Percentiles rank a stretch among this genome's conserved stretches.
Evolutionary conservation across 352 stramenopile species (phyloP).

Genomic region (Pythium sp.): DNA sequence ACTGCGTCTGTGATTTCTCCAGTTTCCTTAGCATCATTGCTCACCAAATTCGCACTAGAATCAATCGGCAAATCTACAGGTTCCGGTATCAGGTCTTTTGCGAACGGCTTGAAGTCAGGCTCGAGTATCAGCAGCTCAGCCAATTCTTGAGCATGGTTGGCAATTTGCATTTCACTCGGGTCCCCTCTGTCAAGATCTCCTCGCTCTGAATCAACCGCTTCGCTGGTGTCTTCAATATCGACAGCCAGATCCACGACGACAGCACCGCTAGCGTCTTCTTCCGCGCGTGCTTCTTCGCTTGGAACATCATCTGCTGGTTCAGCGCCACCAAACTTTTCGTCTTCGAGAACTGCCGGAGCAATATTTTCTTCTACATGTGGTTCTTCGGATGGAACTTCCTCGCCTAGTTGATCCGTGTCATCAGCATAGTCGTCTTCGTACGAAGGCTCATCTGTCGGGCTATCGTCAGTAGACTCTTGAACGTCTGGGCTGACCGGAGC

Average conservation of each 20-base stretch:
- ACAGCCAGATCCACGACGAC: neutral
- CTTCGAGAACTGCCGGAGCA: neutral
- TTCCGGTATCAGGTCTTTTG: no score
- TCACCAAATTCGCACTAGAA: no score
- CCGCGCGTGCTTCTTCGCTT: neutral
- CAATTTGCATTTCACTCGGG: no score
- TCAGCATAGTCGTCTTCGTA: conserved; percentile 8
- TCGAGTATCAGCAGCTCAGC: no score
- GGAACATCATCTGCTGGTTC: neutral
- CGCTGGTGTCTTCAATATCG: neutral
- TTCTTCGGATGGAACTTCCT: neutral
- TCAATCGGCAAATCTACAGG: no score
- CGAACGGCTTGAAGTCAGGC: no score
- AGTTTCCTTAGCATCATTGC: no score
- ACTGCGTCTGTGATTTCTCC: no score
- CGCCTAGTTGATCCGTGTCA: neutral
- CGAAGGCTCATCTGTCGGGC: neutral
- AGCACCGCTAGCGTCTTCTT: neutral
- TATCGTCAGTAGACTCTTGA: neutral
- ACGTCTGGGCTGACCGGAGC: neutral
- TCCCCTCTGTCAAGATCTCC: no score
- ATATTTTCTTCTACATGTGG: neutral
- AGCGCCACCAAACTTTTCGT: neutral
- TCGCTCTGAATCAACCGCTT: no score
- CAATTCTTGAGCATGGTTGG: no score